These are phyloP conservation scores for Raffaelea ambrosiae DNA, from an alignment of 2,329 filamentous ascomycete species.

Conservation along the genomic window DNA sequence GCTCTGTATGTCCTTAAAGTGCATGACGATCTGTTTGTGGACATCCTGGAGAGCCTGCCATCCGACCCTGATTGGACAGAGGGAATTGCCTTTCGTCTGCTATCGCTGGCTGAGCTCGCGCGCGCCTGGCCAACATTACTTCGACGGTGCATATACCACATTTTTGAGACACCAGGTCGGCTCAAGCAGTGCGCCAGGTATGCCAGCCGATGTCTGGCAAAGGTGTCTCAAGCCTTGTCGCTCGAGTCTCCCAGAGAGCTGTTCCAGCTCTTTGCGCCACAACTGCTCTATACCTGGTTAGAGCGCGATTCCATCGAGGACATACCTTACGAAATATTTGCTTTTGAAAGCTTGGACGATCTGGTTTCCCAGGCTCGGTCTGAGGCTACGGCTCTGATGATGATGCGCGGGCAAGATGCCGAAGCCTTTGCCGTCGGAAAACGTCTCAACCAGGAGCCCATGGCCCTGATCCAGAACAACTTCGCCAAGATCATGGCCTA, in stretches of 20 bases:
- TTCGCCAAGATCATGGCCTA: conserved; percentile 81
- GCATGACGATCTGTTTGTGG: conserved; percentile 77
- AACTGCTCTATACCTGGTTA: conserved; percentile 88
- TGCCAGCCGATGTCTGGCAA: conserved; percentile 61
- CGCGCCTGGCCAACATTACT: conserved; percentile 80
- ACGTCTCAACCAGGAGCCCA: conserved; percentile 43
- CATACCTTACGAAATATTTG: conserved; percentile 81
- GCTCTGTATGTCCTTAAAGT: conserved; percentile 70
- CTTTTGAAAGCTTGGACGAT: conserved; percentile 59
- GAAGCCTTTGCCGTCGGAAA: conserved; percentile 53
- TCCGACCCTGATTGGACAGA: conserved; percentile 62
- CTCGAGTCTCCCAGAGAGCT: conserved; percentile 61
- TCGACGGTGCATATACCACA: conserved; percentile 81
- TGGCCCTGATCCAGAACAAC: conserved; percentile 52
- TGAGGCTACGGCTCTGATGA: conserved; percentile 70
- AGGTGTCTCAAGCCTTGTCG: conserved; percentile 56
- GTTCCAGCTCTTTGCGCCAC: conserved; percentile 77
- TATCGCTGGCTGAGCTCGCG: conserved; percentile 67
- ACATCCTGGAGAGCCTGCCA: conserved; percentile 75
- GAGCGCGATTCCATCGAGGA: conserved; percentile 55
- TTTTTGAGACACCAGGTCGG: conserved; percentile 81
- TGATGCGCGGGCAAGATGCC: conserved; percentile 69
- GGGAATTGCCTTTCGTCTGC: conserved; percentile 76
- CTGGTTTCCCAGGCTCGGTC: conserved; percentile 63
- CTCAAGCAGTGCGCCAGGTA: conserved; percentile 58